phyloP scores from a whole-genome alignment of 352 stramenopile genomes.

The Phytophthora aleatoria region DNA sequence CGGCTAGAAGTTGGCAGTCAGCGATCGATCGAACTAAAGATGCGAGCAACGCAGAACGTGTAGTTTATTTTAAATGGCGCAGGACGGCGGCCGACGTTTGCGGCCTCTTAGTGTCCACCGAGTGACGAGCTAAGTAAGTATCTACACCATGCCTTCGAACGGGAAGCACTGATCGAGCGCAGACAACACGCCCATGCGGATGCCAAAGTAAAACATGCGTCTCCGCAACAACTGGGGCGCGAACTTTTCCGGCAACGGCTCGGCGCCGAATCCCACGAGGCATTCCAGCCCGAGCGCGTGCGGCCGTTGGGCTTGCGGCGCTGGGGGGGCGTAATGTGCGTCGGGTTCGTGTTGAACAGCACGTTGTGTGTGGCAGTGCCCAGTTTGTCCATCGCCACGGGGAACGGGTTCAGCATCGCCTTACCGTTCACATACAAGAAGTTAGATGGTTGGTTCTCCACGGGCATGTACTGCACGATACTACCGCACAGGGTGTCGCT shows the following conservation, averaged over 20 bases:
- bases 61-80: not conserved
- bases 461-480: slow-evolving; percentile 65
- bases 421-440: slow-evolving; percentile 69
- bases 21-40: not conserved
- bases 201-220: slow-evolving; percentile 44
- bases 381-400: slow-evolving; percentile 37
- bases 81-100: not conserved
- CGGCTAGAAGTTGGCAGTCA: slow-evolving; percentile 16
- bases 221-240: slow-evolving; percentile 34
- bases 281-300: slow-evolving; percentile 31
- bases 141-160: slow-evolving; percentile 29
- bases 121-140: not conserved
- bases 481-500: slow-evolving; percentile 62
- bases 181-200: slow-evolving; percentile 34
- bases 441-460: slow-evolving; percentile 28
- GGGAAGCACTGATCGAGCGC: slow-evolving; percentile 39
- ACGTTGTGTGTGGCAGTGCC: slow-evolving; percentile 32
- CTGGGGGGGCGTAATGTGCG: slow-evolving; percentile 56
- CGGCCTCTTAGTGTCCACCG: not conserved
- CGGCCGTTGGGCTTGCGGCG: slow-evolving; percentile 24
- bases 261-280: slow-evolving; percentile 43
- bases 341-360: slow-evolving; percentile 49
- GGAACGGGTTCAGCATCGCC: slow-evolving; percentile 55
- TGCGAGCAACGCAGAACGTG: not conserved
- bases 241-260: slow-evolving; percentile 38